Evolutionary conservation across 2,329 filamentous ascomycete species (phyloP).

Genomic region (Cercospora sp.): DNA sequence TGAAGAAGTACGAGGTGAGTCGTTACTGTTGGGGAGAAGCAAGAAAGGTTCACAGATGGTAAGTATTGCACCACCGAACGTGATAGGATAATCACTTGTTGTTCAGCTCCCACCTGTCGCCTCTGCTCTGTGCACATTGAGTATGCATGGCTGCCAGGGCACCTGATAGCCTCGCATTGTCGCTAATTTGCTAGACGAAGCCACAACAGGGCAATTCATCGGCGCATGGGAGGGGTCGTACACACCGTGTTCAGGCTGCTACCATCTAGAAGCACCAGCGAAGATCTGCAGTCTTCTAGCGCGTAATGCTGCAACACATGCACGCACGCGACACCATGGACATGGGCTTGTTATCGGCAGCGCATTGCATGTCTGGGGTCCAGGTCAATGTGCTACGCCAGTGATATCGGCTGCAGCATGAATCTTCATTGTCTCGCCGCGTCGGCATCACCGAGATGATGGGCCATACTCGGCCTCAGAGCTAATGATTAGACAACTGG

Average conservation of each 20-base stretch:
- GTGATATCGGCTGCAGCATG: background rate
- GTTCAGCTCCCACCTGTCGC: background rate
- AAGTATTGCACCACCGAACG: background rate
- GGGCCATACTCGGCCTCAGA: background rate
- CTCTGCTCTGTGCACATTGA: background rate
- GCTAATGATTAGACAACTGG: background rate
- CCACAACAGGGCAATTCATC: background rate
- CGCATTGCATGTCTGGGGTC: background rate
- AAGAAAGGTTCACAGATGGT: background rate
- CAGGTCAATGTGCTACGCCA: background rate
- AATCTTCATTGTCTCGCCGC: background rate
- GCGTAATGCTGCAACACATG: background rate
- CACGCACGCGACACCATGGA: background rate
- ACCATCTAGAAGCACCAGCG: background rate
- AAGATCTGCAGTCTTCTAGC: background rate
- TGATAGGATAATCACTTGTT: background rate
- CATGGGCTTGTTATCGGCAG: background rate
- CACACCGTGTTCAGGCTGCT: background rate
- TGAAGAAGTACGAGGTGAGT: background rate
- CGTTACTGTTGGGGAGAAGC: background rate
- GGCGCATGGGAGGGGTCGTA: background rate
- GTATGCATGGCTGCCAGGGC: background rate
- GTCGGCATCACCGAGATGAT: background rate
- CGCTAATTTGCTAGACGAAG: slow-evolving; percentile 1
- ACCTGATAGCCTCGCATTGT: background rate